These are phyloP conservation scores for Saccharomycopsis sp. DNA, from an alignment of 805 yeast species.

Conservation along the genomic window DNA sequence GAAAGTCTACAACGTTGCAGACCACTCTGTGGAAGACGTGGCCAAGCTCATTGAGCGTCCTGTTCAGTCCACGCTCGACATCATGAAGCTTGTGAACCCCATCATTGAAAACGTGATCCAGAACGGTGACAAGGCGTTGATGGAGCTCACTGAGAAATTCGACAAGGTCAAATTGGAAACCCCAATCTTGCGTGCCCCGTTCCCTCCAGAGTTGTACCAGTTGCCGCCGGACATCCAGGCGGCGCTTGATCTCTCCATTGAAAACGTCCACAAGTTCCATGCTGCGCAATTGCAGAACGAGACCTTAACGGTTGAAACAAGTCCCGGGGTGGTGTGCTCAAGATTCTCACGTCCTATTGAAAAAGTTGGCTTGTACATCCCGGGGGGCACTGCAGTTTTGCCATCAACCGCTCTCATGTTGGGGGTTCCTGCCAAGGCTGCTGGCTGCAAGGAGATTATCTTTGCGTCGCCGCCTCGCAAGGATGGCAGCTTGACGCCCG, in stretches of 20 bases:
- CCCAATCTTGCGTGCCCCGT: slow-evolving; percentile 84
- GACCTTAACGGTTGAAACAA: slow-evolving; percentile 76
- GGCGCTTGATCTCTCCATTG: slow-evolving; percentile 84
- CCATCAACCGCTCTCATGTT: slow-evolving; percentile 98
- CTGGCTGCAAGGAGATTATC: slow-evolving; percentile 87
- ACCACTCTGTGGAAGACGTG: slow-evolving; percentile 37
- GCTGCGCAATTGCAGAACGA: slow-evolving; percentile 72
- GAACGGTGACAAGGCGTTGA: slow-evolving; percentile 77
- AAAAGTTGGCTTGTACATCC: slow-evolving; percentile 90
- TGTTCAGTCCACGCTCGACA: slow-evolving; percentile 87
- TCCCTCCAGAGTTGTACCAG: slow-evolving; percentile 66
- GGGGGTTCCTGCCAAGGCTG: slow-evolving; percentile 97
- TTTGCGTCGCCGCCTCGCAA: slow-evolving; percentile 93
- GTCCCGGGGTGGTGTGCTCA: slow-evolving; percentile 89
- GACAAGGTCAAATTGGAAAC: slow-evolving; percentile 68
- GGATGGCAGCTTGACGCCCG: slow-evolving; percentile 92
- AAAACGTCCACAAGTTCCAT: slow-evolving; percentile 86
- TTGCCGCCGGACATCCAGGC: slow-evolving; percentile 63
- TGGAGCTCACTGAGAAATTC: slow-evolving; percentile 86
- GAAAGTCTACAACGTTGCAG: slow-evolving; percentile 38
- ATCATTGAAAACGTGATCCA: slow-evolving; percentile 69
- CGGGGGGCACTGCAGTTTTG: slow-evolving; percentile 97
- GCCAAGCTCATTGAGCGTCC: slow-evolving; percentile 74
- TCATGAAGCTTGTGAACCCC: slow-evolving; percentile 87
- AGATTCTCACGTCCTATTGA: slow-evolving; percentile 94